Evolutionary conservation across 257 asterid species (phyloP), one percentile per base, ranked within the genome.

Genomic region (Solanum clarkiae): DNA sequence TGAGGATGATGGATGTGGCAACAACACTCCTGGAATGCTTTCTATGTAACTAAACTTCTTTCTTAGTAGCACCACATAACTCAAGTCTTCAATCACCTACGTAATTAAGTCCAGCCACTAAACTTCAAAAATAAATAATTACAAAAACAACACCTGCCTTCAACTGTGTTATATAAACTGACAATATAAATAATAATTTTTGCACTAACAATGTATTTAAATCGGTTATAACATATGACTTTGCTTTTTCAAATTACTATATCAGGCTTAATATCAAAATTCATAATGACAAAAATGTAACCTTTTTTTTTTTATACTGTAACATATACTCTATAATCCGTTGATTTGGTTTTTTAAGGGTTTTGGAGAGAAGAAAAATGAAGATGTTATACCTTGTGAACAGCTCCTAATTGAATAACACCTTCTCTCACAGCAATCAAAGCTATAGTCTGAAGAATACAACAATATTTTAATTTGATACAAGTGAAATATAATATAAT

Each of bases 391-490:
- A 97, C 99, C 99, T 95, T 95, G 80, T 95, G 93, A 80, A 94
- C 92, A 80, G 98, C 91, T 89, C 99, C 99, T 82, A 97, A 88
- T 74, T 97, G 99, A 87, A 95, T 93, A 5, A 95, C 98, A 84
- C 99, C 99, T 94, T 95, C 99, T 91, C 98, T 93, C 77, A 95
- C 99, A 89, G 99, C 98, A 90, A 97, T 94, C 94, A 97, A 88
- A 36, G 99, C 99, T 85, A 97, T 97, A 11, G 98, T 97, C 99
- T 97, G 93, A 66, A 26, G 79, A 7, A 65, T 62, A 14, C 29
- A 40, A 5, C 1, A 82, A 82, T 13, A 22, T 44, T 24, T 49
- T 49, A 26, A 22, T 22, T 55, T 14, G 7, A 45, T 4, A 13
- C 40, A 45, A 45, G 11, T 75, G 44, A 47, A 8, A 77, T 51